Evolutionary conservation across 345 rosid species (phyloP).

Genomic region (Bruguiera parviflora): DNA sequence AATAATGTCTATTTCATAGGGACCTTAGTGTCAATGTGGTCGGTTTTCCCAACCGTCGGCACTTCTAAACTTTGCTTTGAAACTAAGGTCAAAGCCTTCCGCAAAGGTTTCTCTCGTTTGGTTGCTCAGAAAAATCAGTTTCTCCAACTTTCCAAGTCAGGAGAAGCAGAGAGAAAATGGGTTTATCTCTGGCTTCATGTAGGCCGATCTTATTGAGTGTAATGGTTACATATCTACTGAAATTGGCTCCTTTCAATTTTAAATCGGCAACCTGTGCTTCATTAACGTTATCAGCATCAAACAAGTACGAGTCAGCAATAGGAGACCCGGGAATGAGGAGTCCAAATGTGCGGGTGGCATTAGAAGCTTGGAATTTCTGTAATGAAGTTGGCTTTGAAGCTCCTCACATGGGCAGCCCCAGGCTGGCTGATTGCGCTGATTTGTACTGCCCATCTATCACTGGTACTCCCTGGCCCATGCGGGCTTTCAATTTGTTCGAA

Average conservation of each 20-base stretch:
- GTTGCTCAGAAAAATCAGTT: too few species aligned
- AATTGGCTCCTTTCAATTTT: background rate
- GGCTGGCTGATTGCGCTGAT: slow-evolving; percentile 35
- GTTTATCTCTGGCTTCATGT: background rate
- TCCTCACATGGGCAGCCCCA: slow-evolving; percentile 27
- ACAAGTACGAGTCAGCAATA: slow-evolving; percentile 12
- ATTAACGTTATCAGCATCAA: background rate
- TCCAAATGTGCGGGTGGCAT: slow-evolving; percentile 22
- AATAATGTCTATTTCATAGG: too few species aligned
- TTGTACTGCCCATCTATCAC: slow-evolving; percentile 25
- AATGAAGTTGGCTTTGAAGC: slow-evolving; percentile 30
- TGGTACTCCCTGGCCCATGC: background rate
- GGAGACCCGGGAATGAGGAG: slow-evolving; percentile 31
- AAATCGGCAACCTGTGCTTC: background rate
- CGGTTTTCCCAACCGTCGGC: too few species aligned
- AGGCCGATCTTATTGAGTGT: background rate
- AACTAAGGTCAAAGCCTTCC: too few species aligned
- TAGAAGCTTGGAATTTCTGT: slow-evolving; percentile 33
- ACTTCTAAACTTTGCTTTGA: too few species aligned
- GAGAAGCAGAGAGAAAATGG: slow-evolving; percentile 3
- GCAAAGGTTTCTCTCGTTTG: too few species aligned
- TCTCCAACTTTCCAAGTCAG: background rate
- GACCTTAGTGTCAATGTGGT: too few species aligned
- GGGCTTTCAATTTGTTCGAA: too few species aligned
- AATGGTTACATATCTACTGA: background rate